Conservation (phyloP, 345 rosid genomes). For the Mallotus nudiflorus region DNA sequence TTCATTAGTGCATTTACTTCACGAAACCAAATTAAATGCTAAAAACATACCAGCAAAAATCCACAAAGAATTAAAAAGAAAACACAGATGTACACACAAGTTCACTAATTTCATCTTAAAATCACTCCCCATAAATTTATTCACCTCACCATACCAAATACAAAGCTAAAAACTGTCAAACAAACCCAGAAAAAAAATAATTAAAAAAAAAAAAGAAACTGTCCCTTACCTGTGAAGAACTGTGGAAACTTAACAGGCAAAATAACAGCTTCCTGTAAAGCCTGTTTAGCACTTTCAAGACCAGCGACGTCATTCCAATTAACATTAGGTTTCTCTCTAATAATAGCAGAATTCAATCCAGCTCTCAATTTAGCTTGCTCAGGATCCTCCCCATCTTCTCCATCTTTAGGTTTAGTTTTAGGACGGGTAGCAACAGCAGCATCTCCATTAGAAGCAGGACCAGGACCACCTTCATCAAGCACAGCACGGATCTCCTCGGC, state of each 20-base stretch:
- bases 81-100: not conserved
- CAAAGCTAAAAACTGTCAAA: not conserved
- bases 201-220: not conserved
- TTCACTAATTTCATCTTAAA: not conserved
- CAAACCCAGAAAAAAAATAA: not conserved
- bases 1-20: too few relatives aligned
- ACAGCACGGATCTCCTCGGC: constrained; percentile 96
- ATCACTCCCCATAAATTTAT: not conserved
- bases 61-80: not conserved
- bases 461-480: constrained; percentile 80
- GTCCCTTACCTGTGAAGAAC: constrained; percentile 75
- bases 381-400: constrained; percentile 77
- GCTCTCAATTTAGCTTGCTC: constrained; percentile 79
- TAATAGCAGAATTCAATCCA: constrained; percentile 78
- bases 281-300: constrained; percentile 88
- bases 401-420: constrained; percentile 82
- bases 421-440: constrained; percentile 74
- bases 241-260: constrained; percentile 96
- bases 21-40: too few relatives aligned
- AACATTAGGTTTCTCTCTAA: constrained; percentile 85
- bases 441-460: constrained; percentile 67
- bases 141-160: not conserved
- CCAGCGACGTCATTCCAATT: constrained; percentile 96
- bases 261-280: constrained; percentile 92
- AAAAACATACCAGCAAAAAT: not conserved